Conservation (phyloP, 2,329 filamentous ascomycete genomes). For the Herpotrichia juniperi region DNA sequence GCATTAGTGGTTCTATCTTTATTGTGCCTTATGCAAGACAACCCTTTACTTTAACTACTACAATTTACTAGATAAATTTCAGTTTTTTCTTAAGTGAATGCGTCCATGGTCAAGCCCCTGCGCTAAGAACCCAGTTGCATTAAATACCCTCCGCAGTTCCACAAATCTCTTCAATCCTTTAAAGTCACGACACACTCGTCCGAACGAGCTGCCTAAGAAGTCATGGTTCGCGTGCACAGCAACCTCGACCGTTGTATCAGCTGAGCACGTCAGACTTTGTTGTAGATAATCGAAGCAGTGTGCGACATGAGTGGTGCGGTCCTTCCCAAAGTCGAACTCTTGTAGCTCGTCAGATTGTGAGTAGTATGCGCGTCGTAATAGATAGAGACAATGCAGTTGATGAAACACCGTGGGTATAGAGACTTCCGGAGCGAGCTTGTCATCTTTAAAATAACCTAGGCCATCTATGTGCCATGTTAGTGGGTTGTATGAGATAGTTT, state of each 20-base stretch:
- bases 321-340: not conserved
- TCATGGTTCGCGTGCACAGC: not conserved
- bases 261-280: not conserved
- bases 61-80: no score
- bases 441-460: not conserved
- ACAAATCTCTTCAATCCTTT: not conserved
- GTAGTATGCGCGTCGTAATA: not conserved
- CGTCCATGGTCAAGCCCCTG: not conserved
- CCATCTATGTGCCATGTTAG: no score
- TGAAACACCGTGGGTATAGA: not conserved
- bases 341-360: not conserved
- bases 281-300: not conserved
- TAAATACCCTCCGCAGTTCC: not conserved
- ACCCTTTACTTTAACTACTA: no score
- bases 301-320: not conserved
- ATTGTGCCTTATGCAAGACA: no score
- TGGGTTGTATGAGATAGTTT: not conserved
- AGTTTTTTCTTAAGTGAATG: no score
- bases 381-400: not conserved
- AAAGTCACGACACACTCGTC: not conserved
- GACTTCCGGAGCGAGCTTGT: not conserved
- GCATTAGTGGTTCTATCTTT: no score
- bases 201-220: not conserved
- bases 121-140: not conserved
- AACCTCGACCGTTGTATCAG: not conserved